Evolutionary conservation across 73 alveolate species (phyloP), one percentile per base, ranked within the genome.

Genomic region (Paramecium caudatum): DNA sequence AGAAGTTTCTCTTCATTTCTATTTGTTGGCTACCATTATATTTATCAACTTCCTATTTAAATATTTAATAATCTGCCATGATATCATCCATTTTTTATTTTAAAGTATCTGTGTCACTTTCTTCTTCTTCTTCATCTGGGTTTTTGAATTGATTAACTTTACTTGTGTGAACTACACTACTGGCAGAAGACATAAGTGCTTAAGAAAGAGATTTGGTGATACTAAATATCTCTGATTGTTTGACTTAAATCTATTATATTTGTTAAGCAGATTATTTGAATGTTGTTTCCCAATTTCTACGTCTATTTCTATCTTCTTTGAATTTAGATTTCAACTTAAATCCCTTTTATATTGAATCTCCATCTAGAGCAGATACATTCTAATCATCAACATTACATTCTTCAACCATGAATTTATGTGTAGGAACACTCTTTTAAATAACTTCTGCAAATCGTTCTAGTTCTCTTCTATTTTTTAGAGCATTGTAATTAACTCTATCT

Each of bases 361-460:
- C 39, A n/a, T 43, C 65, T 5, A 74, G 25, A 41, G 65, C 47
- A 7, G 16, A 39, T 3, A 37, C 36, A 15, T 36, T 21, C 16
- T 41, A 5, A 21, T 74, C 88, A 39, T 74, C 88, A 13, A 74
- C 46, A 74, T 41, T 74, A 12, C 69, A 41, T 74, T 74, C 88
- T 10, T 74, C 88, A 13, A 30, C 7, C 4, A 74, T 36, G 12
- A 74, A 74, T 41, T 74, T 74, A 45, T 74, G 47, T 30, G 49
- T 33, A 0, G 88, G 88, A 17, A 41, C 32, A 39, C 17, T 74
- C 39, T 36, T 21, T 10, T 74, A 41, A 1, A 74, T n/a, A 6
- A 7, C 27, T 21, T 12, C 1, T 8, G 88, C 88, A 2, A 4
- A 17, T 16, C 21, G 19, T 43, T 37, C 47, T 10, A 74, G 16